Base-by-base conservation (phyloP, 1,139 yeast genomes). In the Debaryomyces nepalensis region DNA sequence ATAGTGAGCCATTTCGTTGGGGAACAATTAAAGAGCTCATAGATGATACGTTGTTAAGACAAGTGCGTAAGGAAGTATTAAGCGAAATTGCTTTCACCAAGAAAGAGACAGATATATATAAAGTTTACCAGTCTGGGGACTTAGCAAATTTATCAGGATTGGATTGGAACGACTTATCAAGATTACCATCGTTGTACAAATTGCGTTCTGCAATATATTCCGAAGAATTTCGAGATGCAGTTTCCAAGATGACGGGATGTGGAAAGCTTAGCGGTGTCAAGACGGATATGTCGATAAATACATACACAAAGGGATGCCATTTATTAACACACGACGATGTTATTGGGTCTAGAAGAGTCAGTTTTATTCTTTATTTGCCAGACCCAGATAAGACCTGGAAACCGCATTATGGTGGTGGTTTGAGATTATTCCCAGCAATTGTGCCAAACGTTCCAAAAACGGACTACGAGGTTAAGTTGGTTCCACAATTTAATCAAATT, bases 41-140 rank as follows among this genome's bases (percentile, higher is more conserved):
- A 42, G 80, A 91, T 58, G 97, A 91, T 49, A 78, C 82, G 0
- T 68, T 95, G 20, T 68, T 95, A 43, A 72, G 95, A 50, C 75
- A 77, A 30, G 99, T 95, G 2, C 77, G 98, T 39, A 77, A 79
- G 44, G 99, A 95, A 61, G 91, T 95, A 29, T 76, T 88, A 53
- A 70, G 75, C 5, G 87, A 90, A 57, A 84, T 95, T 46, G 95
- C 87, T 36, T 95, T 95, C 69, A 90, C 98, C 14, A 82, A 84
- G 57, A 95, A 93, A 64, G 99, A 95, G 63, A 95, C 99, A 0
- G 99, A 95, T 58, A 95, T 95, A 48, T 95, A 95, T 66, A 91
- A 89, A 61, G 96, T 95, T 23, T 84, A 76, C 61, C 99, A 95
- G 64, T 85, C 95, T 37, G 99, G 99, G 20, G 99, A 95, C 63